Conservation (phyloP, 257 asterid genomes). For the Solanum appendiculatum region DNA sequence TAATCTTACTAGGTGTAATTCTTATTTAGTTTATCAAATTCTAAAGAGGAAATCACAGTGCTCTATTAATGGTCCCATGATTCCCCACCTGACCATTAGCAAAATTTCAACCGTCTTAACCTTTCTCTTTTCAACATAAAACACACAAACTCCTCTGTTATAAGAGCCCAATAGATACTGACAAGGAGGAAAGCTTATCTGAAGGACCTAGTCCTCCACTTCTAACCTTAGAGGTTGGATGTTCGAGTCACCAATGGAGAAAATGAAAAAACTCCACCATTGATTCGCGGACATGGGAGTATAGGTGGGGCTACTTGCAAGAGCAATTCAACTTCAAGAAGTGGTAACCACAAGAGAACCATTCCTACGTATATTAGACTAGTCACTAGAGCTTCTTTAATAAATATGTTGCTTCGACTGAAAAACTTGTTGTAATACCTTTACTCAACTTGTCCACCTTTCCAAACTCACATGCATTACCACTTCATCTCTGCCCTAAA, state of each 20-base stretch:
- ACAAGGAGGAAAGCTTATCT: neutral
- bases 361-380: neutral
- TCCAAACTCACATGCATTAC: neutral
- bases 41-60: neutral
- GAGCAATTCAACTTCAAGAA: neutral
- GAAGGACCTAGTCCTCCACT: neutral
- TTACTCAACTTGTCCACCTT: neutral
- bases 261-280: neutral
- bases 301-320: neutral
- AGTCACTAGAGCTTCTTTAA: neutral
- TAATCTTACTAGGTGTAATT: neutral
- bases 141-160: neutral
- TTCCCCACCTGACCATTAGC: neutral
- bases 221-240: neutral
- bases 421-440: neutral
- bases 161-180: neutral
- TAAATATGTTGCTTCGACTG: neutral
- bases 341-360: neutral
- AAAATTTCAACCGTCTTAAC: neutral
- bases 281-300: neutral
- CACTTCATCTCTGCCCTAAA: neutral
- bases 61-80: neutral
- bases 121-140: neutral
- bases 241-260: neutral
- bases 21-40: neutral